Evolutionary conservation across 2,329 filamentous ascomycete species (phyloP).

Genomic region (Scedosporium dehoogii): DNA sequence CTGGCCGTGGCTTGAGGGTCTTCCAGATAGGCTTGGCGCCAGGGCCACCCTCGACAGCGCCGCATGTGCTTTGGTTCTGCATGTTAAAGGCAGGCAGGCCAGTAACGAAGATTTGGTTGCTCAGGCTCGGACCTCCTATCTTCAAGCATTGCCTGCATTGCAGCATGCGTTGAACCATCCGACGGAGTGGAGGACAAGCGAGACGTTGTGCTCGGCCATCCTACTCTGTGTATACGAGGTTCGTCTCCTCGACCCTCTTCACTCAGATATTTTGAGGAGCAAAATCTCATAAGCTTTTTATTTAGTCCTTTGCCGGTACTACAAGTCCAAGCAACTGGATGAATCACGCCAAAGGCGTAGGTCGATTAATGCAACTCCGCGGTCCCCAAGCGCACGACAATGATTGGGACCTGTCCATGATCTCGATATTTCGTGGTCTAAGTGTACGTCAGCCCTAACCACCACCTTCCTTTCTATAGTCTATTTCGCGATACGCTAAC

Average conservation of each 20-base stretch:
- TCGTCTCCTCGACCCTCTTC: conserved; percentile 8
- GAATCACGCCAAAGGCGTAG: conserved; percentile 27
- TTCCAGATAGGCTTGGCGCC: conserved; percentile 21
- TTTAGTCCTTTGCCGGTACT: conserved; percentile 32
- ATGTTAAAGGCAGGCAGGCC: conserved; percentile 26
- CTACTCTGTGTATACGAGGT: conserved; percentile 30
- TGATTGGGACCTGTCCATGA: conserved; percentile 25
- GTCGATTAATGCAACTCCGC: conserved; percentile 27
- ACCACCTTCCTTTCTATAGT: not conserved
- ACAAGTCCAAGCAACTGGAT: conserved; percentile 24
- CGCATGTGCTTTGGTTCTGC: conserved; percentile 25
- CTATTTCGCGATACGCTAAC: not conserved
- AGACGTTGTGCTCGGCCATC: conserved; percentile 31
- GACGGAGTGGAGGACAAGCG: conserved; percentile 25
- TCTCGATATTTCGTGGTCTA: conserved; percentile 26
- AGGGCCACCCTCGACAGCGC: conserved; percentile 27
- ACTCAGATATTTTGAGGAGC: not conserved
- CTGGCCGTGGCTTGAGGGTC: conserved; percentile 15
- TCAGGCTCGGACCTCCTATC: conserved; percentile 27
- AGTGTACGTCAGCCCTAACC: conserved; percentile 18
- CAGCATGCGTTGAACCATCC: conserved; percentile 26
- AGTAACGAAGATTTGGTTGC: conserved; percentile 19
- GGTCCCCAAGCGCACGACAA: conserved; percentile 24
- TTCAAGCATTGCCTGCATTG: conserved; percentile 22
- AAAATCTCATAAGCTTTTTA: not conserved